A percentile compares a stretch with the other conserved stretches of the same genome.
Conservation (phyloP, 2,329 filamentous ascomycete species). For the Pestalotiopsis sp. region DNA sequence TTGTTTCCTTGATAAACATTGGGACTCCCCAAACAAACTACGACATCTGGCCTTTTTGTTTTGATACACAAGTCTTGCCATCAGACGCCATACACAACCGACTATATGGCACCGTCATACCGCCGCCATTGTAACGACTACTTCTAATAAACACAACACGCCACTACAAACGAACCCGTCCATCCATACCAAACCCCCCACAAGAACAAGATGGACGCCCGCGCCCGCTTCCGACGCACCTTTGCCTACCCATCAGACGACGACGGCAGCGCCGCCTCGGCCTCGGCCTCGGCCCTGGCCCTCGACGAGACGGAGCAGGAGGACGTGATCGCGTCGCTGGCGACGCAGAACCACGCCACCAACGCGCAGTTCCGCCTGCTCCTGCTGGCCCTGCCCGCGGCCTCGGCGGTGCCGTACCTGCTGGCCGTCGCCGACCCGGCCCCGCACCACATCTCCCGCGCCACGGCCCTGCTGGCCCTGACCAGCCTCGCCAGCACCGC, state of each 20-base stretch:
- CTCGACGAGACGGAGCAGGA: conserved; percentile 63
- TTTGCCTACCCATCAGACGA: conserved; percentile 74
- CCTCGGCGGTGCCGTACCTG: conserved; percentile 59
- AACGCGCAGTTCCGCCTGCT: conserved; percentile 60
- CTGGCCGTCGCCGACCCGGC: conserved; percentile 43
- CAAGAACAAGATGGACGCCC: conserved; percentile 27
- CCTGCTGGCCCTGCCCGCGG: conserved; percentile 63
- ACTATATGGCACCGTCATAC: neutral
- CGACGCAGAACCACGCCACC: conserved; percentile 55
- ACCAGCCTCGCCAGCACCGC: conserved; percentile 64
- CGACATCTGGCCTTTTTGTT: neutral
- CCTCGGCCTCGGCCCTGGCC: conserved; percentile 38
- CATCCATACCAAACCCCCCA: neutral
- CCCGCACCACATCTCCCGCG: conserved; percentile 28
- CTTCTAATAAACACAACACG: neutral
- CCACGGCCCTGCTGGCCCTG: conserved; percentile 60
- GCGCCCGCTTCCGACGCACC: conserved; percentile 70
- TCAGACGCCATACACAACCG: neutral
- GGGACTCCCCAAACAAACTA: neutral
- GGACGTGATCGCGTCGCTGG: conserved; percentile 58
- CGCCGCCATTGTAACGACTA: neutral
- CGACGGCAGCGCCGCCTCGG: conserved; percentile 55
- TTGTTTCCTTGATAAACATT: too few relatives aligned
- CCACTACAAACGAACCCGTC: neutral
- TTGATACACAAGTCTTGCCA: too few relatives aligned